Base-by-base conservation (phyloP, 345 rosid genomes). In the Excoecaria cochinchinensis region DNA sequence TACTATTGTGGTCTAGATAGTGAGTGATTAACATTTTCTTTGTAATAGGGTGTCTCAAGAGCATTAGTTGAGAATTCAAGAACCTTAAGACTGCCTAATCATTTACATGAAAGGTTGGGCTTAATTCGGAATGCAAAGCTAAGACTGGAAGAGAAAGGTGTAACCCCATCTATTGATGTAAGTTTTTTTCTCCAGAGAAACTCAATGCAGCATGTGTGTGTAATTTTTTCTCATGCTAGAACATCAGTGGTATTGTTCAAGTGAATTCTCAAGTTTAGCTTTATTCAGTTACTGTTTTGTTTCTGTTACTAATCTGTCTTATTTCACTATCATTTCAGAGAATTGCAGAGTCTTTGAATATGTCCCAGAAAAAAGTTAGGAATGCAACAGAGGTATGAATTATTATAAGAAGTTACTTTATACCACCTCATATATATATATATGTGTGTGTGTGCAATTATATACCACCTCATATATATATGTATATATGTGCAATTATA, bases 361-460 rank as follows among this genome's bases (percentile, higher is more conserved):
- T 95, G 91, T 91, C 99, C 2, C 89, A 89, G 81, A 91, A 87
- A 84, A 95, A 95, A 95, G 97, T 95, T 67, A 84, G 87, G 80
- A 95, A 95, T 80, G 99, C 99, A 71, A 92, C 98, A 25, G 92
- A 92, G 95, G 99, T 92, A 87, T 60, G 17, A 40, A 56, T 53
- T 55, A 53, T 60, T 63, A n/a, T n/a, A n/a, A 57, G 5, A 58
- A 8, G 4, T 14, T 42, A 21, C 55, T 58, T 59, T 59, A n/a
- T 74, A 67, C 39, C 66, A 38, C 9, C 48, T 11, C 10, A 31
- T 31, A 31, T 31, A 31, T 31, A 31, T 31, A 31, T 31, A 31
- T 31, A 31, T 31, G 31, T 31, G 31, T 31, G 2, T 31, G 31
- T 31, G 31, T 31, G 31, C n/a, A n/a, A n/a, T n/a, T n/a, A n/a